Conservation (phyloP, 352 stramenopile species). For the Phytophthora pseudosyringae region DNA sequence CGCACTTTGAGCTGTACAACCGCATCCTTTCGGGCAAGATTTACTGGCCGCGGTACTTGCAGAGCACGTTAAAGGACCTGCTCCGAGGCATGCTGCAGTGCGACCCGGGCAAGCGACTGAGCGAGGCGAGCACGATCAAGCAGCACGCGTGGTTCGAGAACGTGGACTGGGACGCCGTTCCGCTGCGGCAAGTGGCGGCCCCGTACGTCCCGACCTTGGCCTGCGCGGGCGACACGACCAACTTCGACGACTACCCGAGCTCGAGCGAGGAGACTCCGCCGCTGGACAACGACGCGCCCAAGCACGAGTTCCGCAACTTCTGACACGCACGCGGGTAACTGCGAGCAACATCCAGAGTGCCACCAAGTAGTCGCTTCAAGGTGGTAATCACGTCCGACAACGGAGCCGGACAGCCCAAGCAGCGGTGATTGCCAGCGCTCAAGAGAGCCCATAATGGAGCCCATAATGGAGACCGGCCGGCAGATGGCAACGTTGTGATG, state of each 20-base stretch:
- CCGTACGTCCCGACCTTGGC: conserved; percentile 53
- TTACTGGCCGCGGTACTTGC: conserved; percentile 56
- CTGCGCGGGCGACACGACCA: conserved; percentile 52
- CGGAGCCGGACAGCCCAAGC: conserved; percentile 15
- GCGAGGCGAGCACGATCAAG: conserved; percentile 55
- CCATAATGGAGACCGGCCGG: background rate
- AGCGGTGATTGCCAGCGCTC: conserved; percentile 26
- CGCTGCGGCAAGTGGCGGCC: conserved; percentile 47
- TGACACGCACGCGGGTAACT: conserved; percentile 25
- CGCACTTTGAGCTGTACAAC: conserved; percentile 88
- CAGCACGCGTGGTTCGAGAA: conserved; percentile 67
- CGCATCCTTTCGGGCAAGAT: conserved; percentile 78
- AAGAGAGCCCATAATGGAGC: conserved; percentile 8
- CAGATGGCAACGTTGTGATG: conserved; percentile 12
- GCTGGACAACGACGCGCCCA: conserved; percentile 32
- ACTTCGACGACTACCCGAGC: conserved; percentile 77
- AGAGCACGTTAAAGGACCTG: conserved; percentile 58
- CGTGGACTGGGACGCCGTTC: conserved; percentile 71
- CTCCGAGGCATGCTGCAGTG: conserved; percentile 71
- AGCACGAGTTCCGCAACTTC: conserved; percentile 50
- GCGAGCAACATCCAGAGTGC: conserved; percentile 9
- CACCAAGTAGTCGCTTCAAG: conserved; percentile 1
- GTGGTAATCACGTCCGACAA: conserved; percentile 20
- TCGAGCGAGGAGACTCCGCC: conserved; percentile 53
- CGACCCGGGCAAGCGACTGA: conserved; percentile 56